Evolutionary conservation across 495 filamentous ascomycete genomes (phyloP).

Genomic region (Lasiosphaeria miniovina): DNA sequence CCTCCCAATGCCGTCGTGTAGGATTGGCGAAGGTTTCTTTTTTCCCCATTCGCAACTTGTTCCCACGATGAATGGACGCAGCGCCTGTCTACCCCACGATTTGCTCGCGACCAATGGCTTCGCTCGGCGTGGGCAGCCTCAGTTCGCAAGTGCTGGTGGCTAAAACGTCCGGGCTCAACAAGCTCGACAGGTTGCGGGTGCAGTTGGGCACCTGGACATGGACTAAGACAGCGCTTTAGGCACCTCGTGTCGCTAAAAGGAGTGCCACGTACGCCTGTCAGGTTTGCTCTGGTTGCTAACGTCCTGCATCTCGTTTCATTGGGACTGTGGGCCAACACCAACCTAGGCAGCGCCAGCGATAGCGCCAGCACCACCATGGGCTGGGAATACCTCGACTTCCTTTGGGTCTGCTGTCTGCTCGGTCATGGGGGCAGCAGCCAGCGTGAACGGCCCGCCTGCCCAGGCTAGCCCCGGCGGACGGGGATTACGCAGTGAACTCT

Average conservation of each 20-base stretch:
- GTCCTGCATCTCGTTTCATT: slow-evolving; percentile 11
- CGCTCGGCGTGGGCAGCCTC: slow-evolving; percentile 11
- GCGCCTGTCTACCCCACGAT: slow-evolving; percentile 19
- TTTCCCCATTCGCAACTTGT: neutral
- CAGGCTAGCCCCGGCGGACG: neutral
- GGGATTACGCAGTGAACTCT: neutral
- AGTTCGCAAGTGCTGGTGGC: slow-evolving; percentile 12
- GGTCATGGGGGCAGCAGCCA: too few relatives aligned
- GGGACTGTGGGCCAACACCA: slow-evolving; percentile 4
- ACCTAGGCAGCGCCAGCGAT: too few relatives aligned
- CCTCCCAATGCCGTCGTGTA: neutral
- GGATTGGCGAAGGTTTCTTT: neutral
- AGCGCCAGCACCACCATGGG: neutral
- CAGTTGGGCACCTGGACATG: slow-evolving; percentile 31
- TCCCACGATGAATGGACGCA: neutral
- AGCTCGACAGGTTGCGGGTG: slow-evolving; percentile 10
- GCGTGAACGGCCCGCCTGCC: neutral
- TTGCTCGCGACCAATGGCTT: slow-evolving; percentile 8
- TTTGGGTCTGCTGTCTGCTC: too few relatives aligned
- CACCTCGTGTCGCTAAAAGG: slow-evolving; percentile 8
- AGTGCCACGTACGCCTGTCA: slow-evolving; percentile 26
- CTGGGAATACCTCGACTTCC: slow-evolving; percentile 15
- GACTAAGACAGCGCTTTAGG: slow-evolving; percentile 11
- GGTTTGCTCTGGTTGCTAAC: slow-evolving; percentile 12
- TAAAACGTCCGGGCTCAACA: neutral